phyloP scores from a whole-genome alignment of 768 basidiomycete genomes.

The Termitomyces sp. region DNA sequence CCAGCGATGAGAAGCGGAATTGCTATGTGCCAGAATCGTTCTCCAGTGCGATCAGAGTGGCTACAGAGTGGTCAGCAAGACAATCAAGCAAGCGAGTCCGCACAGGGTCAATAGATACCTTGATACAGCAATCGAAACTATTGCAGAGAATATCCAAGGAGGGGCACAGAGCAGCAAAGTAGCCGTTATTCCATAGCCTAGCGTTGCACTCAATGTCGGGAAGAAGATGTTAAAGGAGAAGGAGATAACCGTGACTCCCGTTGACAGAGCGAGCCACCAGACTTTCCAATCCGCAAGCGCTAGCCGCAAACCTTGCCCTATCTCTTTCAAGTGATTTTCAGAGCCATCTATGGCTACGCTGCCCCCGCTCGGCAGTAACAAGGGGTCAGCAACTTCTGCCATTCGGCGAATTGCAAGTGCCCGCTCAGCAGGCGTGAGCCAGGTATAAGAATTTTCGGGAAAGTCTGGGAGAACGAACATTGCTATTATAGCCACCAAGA shows the following conservation, averaged over 20 bases:
- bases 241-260: slow-evolving; percentile 59
- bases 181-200: slow-evolving; percentile 63
- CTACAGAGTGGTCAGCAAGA: slow-evolving; percentile 28
- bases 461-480: slow-evolving; percentile 79
- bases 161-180: slow-evolving; percentile 78
- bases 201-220: slow-evolving; percentile 70
- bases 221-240: slow-evolving; percentile 80
- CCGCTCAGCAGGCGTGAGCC: slow-evolving; percentile 61
- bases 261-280: slow-evolving; percentile 71
- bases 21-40: slow-evolving; percentile 72
- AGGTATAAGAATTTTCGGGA: slow-evolving; percentile 56
- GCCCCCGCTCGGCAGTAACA: slow-evolving; percentile 33
- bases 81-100: not conserved
- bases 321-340: slow-evolving; percentile 14
- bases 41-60: slow-evolving; percentile 73
- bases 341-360: not conserved
- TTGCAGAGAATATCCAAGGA: slow-evolving; percentile 69
- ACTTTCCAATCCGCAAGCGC: slow-evolving; percentile 81
- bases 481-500: slow-evolving; percentile 51
- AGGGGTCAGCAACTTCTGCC: slow-evolving; percentile 60
- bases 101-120: slow-evolving; percentile 34
- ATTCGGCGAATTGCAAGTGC: slow-evolving; percentile 61
- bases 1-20: slow-evolving; percentile 59
- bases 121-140: slow-evolving; percentile 50
- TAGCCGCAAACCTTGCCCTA: slow-evolving; percentile 48